Conservation (phyloP, 2,329 filamentous ascomycete species). For the Exophiala aquamarina region DNA sequence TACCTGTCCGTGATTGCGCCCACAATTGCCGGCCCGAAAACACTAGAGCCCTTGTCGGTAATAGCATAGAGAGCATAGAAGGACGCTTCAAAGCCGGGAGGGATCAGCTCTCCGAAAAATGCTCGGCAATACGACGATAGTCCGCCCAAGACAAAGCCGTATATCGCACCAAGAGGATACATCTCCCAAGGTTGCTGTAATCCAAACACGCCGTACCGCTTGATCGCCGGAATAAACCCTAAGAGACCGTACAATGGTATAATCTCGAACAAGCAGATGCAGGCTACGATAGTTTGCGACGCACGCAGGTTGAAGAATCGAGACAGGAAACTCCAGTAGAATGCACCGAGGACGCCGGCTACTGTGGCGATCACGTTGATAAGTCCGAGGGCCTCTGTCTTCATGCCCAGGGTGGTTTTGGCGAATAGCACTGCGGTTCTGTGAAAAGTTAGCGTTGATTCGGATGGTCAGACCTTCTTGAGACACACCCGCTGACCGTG, state of each 20-base stretch:
- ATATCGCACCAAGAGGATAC: slow-evolving; percentile 87
- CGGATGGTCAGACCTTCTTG: neutral
- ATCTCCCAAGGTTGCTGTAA: slow-evolving; percentile 97
- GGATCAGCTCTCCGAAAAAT: slow-evolving; percentile 89
- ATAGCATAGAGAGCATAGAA: slow-evolving; percentile 98
- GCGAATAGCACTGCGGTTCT: slow-evolving; percentile 90
- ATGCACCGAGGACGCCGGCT: slow-evolving; percentile 81
- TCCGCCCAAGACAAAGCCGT: slow-evolving; percentile 92
- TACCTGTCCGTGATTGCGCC: slow-evolving; percentile 85
- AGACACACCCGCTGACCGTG: slow-evolving; percentile 70
- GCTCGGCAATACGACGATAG: slow-evolving; percentile 88
- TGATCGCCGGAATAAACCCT: slow-evolving; percentile 80
- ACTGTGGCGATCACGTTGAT: slow-evolving; percentile 92
- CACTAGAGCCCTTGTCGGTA: slow-evolving; percentile 91
- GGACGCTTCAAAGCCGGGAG: slow-evolving; percentile 88
- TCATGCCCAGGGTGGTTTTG: slow-evolving; percentile 90
- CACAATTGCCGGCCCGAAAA: slow-evolving; percentile 93
- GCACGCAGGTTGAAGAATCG: slow-evolving; percentile 68
- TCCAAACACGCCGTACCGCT: slow-evolving; percentile 72
- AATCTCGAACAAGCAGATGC: slow-evolving; percentile 84
- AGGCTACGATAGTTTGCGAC: slow-evolving; percentile 87
- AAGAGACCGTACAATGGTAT: slow-evolving; percentile 90
- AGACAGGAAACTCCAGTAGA: slow-evolving; percentile 82
- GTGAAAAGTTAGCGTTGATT: slow-evolving; percentile 3
- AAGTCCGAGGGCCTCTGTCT: slow-evolving; percentile 79